phyloP scores from a whole-genome alignment of 768 basidiomycete species.

The Dendrothele bispora region DNA sequence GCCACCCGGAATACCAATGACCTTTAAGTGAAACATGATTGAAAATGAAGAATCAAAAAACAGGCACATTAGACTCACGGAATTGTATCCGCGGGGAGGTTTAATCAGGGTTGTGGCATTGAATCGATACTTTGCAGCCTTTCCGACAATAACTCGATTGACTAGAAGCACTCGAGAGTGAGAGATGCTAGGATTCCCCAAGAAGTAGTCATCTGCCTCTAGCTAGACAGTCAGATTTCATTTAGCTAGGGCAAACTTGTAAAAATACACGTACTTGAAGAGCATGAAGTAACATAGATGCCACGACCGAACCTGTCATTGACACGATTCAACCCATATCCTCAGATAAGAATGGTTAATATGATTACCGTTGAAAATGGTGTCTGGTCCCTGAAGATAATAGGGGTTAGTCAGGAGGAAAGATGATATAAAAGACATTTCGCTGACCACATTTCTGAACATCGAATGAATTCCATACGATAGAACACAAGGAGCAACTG shows the following conservation, averaged over 20 bases:
- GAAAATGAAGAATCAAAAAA: background rate
- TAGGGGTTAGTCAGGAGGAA: no score
- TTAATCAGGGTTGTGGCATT: conserved; percentile 48
- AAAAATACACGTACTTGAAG: conserved; percentile 69
- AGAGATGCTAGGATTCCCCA: conserved; percentile 41
- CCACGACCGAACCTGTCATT: conserved; percentile 60
- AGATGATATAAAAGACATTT: conserved; percentile 2
- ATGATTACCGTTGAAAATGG: no score
- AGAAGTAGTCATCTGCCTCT: conserved; percentile 70
- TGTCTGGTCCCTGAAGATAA: no score
- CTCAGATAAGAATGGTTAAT: background rate
- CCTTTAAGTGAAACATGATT: conserved; percentile 30
- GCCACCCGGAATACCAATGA: conserved; percentile 61
- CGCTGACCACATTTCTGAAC: conserved; percentile 54
- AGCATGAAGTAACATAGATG: conserved; percentile 66
- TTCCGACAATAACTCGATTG: conserved; percentile 66
- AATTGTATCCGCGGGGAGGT: conserved; percentile 61
- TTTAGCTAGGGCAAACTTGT: no score
- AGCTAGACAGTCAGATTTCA: no score
- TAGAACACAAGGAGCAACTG: conserved; percentile 55
- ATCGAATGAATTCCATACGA: conserved; percentile 61
- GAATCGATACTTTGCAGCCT: conserved; percentile 45
- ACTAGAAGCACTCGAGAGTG: conserved; percentile 51
- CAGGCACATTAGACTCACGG: conserved; percentile 44
- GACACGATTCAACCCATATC: no score